Percentiles rank a stretch among this genome's conserved stretches.
These are phyloP conservation scores for Ogataea minuta DNA, from an alignment of 805 yeast genomes.

Conservation along the genomic window DNA sequence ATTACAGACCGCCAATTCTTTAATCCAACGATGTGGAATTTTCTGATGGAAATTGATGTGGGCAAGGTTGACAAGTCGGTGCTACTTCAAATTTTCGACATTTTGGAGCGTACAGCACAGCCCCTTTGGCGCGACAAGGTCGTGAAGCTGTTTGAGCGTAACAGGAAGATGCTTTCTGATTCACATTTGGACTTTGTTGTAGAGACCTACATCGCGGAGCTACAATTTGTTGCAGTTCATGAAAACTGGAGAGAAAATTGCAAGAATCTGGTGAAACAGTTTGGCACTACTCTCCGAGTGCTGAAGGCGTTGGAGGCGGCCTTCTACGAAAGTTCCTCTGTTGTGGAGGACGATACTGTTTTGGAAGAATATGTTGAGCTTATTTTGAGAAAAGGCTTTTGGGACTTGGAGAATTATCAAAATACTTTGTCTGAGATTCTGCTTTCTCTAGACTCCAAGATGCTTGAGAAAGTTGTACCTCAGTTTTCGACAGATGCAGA, in stretches of 20 bases:
- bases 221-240: slow-evolving; percentile 52
- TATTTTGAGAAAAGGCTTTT: slow-evolving; percentile 18
- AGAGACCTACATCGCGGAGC: slow-evolving; percentile 45
- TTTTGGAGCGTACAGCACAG: slow-evolving; percentile 15
- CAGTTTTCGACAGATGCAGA: slow-evolving; percentile 1
- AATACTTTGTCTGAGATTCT: neutral
- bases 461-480: slow-evolving; percentile 7
- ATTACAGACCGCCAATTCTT: slow-evolving; percentile 1
- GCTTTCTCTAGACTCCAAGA: slow-evolving; percentile 3
- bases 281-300: slow-evolving; percentile 29
- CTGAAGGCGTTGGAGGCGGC: slow-evolving; percentile 20
- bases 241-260: slow-evolving; percentile 52
- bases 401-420: neutral
- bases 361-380: slow-evolving; percentile 18
- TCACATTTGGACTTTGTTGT: slow-evolving; percentile 39
- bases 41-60: slow-evolving; percentile 8
- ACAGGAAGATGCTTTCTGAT: slow-evolving; percentile 17
- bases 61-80: neutral
- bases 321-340: slow-evolving; percentile 15
- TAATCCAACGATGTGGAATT: slow-evolving; percentile 14
- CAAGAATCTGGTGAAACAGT: slow-evolving; percentile 42
- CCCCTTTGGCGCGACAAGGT: slow-evolving; percentile 11
- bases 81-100: slow-evolving; percentile 13
- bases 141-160: slow-evolving; percentile 20
- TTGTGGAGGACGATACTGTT: slow-evolving; percentile 17